Percentiles rank a stretch among this genome's conserved stretches.
Evolutionary conservation across 2,329 filamentous ascomycete genomes (phyloP).

Genomic region (Exophiala alcalophila): DNA sequence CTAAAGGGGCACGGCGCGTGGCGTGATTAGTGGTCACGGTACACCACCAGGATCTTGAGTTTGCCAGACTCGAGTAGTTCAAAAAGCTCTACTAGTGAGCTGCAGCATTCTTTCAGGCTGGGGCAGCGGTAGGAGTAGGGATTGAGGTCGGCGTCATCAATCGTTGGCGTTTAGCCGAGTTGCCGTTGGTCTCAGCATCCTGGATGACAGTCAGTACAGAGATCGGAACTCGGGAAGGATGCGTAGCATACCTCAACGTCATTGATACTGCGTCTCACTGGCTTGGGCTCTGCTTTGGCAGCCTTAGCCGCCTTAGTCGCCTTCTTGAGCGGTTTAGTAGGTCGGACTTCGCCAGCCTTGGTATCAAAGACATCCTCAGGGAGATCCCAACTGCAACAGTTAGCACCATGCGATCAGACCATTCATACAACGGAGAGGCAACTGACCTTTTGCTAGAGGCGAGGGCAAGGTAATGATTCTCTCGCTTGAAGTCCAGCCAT

Average conservation of each 20-base stretch:
- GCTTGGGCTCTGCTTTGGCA: slow-evolving; percentile 14
- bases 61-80: too few relatives aligned
- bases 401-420: slow-evolving; percentile 15
- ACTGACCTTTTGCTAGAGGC: slow-evolving; percentile 82
- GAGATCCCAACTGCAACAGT: slow-evolving; percentile 66
- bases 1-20: background rate
- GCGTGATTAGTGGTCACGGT: background rate
- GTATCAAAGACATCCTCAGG: slow-evolving; percentile 79
- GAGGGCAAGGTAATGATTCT: slow-evolving; percentile 75
- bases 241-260: slow-evolving; percentile 25
- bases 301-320: slow-evolving; percentile 34
- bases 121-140: slow-evolving; percentile 21
- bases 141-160: slow-evolving; percentile 20
- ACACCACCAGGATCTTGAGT: too few relatives aligned
- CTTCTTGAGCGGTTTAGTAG: slow-evolving; percentile 57
- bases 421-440: too few relatives aligned
- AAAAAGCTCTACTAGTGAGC: too few relatives aligned
- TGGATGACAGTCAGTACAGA: slow-evolving; percentile 4
- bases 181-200: slow-evolving; percentile 18
- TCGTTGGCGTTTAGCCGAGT: slow-evolving; percentile 19
- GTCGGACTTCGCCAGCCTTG: slow-evolving; percentile 69
- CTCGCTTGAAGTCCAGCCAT: slow-evolving; percentile 71
- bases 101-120: too few relatives aligned
- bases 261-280: slow-evolving; percentile 19
- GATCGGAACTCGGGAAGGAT: background rate